These are phyloP conservation scores for Vanilla planifolia DNA, from an alignment of 106 monocot genomes.

Conservation along the genomic window DNA sequence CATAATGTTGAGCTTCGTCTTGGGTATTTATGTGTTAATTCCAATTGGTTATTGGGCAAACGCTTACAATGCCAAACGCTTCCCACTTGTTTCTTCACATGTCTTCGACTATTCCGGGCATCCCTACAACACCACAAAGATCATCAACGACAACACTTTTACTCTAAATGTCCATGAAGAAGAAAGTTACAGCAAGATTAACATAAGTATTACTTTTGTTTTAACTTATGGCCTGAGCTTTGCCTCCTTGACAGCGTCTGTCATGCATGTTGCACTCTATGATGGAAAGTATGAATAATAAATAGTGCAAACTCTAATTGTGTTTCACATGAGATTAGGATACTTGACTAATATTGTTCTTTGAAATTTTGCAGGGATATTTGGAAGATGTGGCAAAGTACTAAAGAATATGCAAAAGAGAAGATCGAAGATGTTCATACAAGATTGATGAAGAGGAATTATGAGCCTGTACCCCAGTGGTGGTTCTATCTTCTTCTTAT, in stretches of 20 bases:
- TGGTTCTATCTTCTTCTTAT: slow-evolving; percentile 54
- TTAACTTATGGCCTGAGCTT: slow-evolving; percentile 47
- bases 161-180: slow-evolving; percentile 20
- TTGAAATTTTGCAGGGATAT: slow-evolving; percentile 4
- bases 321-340: not conserved
- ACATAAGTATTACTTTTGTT: slow-evolving; percentile 54
- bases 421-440: not conserved
- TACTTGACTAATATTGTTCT: too few relatives aligned
- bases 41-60: slow-evolving; percentile 45
- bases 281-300: slow-evolving; percentile 40
- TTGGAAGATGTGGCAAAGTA: not conserved
- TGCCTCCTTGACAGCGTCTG: slow-evolving; percentile 39
- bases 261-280: slow-evolving; percentile 67
- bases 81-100: slow-evolving; percentile 9
- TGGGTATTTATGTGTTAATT: slow-evolving; percentile 18
- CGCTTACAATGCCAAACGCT: slow-evolving; percentile 28
- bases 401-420: not conserved
- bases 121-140: slow-evolving; percentile 1
- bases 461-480: slow-evolving; percentile 62
- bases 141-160: slow-evolving; percentile 17
- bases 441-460: not conserved
- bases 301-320: not conserved
- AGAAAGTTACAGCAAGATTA: slow-evolving; percentile 32
- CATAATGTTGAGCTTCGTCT: slow-evolving; percentile 21
- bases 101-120: slow-evolving; percentile 1